These are phyloP conservation scores for Phytopythium ostracodes DNA, from an alignment of 352 stramenopile species.

Conservation along the genomic window DNA sequence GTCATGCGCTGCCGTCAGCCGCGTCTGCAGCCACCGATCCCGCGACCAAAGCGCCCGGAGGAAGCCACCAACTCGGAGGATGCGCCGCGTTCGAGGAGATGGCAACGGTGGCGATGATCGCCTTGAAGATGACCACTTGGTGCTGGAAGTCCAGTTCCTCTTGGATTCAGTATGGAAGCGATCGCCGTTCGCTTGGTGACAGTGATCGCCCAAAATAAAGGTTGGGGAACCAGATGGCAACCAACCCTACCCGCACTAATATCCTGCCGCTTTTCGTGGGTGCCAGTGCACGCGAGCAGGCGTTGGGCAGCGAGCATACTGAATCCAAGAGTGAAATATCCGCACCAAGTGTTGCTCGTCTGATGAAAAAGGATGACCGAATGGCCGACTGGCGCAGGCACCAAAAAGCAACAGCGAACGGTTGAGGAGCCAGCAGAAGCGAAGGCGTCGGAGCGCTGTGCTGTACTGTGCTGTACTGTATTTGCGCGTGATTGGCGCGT, in stretches of 20 bases:
- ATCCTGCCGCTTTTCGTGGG: not conserved
- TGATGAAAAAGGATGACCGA: not conserved
- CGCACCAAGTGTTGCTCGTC: not conserved
- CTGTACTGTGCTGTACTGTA: no score
- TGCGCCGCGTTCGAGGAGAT: not conserved
- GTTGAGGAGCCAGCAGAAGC: no score
- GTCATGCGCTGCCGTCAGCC: constrained; percentile 1
- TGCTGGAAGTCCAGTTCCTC: not conserved
- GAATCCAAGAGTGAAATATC: not conserved
- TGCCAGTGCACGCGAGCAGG: constrained; percentile 1
- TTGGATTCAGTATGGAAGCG: not conserved
- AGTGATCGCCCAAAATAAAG: not conserved
- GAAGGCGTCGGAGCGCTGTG: no score
- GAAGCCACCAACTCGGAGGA: constrained; percentile 1
- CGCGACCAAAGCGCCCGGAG: not conserved
- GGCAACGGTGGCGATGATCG: not conserved
- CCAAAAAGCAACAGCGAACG: no score
- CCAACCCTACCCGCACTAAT: not conserved
- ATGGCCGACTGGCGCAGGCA: no score
- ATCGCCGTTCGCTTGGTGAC: not conserved
- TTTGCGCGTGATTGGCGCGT: no score
- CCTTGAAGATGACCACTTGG: not conserved
- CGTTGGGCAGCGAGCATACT: not conserved
- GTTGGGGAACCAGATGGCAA: not conserved
- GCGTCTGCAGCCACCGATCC: not conserved